phyloP scores from a whole-genome alignment of 441 rosid genomes.

The Dalechampia spathulata region DNA sequence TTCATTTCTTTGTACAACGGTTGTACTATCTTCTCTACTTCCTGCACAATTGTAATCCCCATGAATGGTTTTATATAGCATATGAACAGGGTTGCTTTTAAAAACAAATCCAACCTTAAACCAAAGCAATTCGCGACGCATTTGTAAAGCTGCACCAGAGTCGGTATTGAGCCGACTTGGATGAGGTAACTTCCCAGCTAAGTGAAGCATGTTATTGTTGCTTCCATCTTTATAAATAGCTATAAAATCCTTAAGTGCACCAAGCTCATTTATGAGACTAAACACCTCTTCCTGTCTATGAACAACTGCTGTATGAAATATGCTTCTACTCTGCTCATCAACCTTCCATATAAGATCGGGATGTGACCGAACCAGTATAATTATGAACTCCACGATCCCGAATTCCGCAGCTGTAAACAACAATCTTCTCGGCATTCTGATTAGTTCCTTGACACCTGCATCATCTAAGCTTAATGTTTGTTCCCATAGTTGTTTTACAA shows the following conservation, averaged over 20 bases:
- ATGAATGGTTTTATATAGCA: too few relatives aligned
- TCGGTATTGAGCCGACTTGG: constrained; percentile 26
- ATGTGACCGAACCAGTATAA: constrained; percentile 14
- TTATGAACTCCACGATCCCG: constrained; percentile 23
- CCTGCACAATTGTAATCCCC: too few relatives aligned
- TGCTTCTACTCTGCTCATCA: constrained; percentile 20
- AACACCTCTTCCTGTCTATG: constrained; percentile 27
- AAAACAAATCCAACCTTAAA: constrained; percentile 25
- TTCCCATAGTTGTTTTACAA: constrained; percentile 21
- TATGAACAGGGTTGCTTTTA: too few relatives aligned
- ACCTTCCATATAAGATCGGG: constrained; percentile 34
- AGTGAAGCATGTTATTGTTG: constrained; percentile 29
- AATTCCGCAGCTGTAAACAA: constrained; percentile 20
- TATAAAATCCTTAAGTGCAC: constrained; percentile 23
- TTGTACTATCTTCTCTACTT: constrained; percentile 36
- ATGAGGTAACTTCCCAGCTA: constrained; percentile 35
- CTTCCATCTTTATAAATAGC: constrained; percentile 19
- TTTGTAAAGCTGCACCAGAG: constrained; percentile 37
- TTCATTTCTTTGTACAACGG: constrained; percentile 24
- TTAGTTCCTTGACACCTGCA: constrained; percentile 8
- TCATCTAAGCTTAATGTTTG: constrained; percentile 20
- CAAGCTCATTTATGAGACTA: constrained; percentile 24
- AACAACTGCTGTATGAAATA: constrained; percentile 27
- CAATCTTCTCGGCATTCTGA: constrained; percentile 11
- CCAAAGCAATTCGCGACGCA: constrained; percentile 52